phyloP scores from a whole-genome alignment of 345 rosid genomes.

The Microthlaspi erraticum region DNA sequence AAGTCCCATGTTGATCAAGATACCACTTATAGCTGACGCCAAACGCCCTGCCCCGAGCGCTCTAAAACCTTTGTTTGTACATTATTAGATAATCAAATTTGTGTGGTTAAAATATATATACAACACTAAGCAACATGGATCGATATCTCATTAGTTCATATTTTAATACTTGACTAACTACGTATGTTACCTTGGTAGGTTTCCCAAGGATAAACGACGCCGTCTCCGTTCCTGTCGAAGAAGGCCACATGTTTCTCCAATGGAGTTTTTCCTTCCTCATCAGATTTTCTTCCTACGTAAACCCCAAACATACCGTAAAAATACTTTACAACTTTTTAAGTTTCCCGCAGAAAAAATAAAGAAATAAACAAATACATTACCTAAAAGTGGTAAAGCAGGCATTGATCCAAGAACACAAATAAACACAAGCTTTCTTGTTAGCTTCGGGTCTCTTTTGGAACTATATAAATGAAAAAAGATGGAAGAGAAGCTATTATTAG shows the following conservation, averaged over 20 bases:
- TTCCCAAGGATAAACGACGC: conserved; percentile 44
- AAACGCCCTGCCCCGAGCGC: conserved; percentile 55
- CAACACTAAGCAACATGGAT: conserved; percentile 17
- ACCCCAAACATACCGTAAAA: background rate
- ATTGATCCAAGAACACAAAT: conserved; percentile 1
- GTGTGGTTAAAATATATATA: background rate
- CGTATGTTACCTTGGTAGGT: conserved; percentile 42
- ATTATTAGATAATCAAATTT: background rate
- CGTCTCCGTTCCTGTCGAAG: conserved; percentile 47
- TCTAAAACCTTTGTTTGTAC: conserved; percentile 53
- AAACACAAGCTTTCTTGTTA: conserved; percentile 18
- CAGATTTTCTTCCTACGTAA: conserved; percentile 12
- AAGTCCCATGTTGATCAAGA: conserved; percentile 55
- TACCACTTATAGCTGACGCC: conserved; percentile 35
- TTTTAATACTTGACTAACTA: background rate
- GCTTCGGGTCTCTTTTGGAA: background rate
- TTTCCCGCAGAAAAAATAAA: background rate
- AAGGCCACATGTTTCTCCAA: conserved; percentile 44
- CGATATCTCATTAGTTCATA: background rate
- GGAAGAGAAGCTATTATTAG: background rate
- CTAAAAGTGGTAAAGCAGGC: background rate
- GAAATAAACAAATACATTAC: background rate
- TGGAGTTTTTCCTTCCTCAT: conserved; percentile 3
- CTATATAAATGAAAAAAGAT: background rate
- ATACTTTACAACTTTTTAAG: background rate